These are phyloP conservation scores for Populus simonii DNA, from an alignment of 345 rosid species.

Conservation along the genomic window DNA sequence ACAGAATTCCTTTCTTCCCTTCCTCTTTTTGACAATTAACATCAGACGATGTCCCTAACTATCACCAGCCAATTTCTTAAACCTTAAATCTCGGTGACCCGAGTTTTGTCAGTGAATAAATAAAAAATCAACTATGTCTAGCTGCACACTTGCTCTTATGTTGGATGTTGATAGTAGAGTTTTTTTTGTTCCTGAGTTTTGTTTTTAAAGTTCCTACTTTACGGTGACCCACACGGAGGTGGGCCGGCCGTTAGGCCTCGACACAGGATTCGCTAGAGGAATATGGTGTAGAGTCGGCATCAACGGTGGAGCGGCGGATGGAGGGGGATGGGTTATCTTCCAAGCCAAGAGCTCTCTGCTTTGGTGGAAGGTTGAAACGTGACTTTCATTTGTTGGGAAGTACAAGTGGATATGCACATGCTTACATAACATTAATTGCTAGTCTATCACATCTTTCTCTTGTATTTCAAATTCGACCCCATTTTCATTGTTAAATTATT, in stretches of 20 bases:
- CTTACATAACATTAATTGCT: not conserved
- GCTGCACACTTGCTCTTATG: not conserved
- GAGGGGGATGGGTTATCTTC: constrained; percentile 9
- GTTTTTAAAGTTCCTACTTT: not conserved
- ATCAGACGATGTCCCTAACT: not conserved
- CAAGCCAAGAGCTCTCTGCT: constrained; percentile 12
- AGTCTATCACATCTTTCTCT: not conserved
- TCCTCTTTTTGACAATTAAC: not conserved
- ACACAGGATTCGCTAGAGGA: not conserved
- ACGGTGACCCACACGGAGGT: not conserved
- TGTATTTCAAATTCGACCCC: not conserved
- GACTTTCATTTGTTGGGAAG: constrained; percentile 11
- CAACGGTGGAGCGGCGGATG: constrained; percentile 18
- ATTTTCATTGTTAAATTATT: no score
- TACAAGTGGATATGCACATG: not conserved
- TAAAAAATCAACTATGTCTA: not conserved
- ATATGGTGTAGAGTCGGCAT: constrained; percentile 26
- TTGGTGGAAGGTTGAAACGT: constrained; percentile 11
- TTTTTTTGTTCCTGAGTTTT: not conserved
- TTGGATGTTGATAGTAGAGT: not conserved
- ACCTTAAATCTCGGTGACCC: not conserved
- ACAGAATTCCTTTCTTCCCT: not conserved
- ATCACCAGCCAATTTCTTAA: not conserved
- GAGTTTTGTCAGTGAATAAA: not conserved
- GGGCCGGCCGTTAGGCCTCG: constrained; percentile 11